phyloP scores from a whole-genome alignment of 192 early-diverging fungal genomes.

The Coemansia sp. region DNA sequence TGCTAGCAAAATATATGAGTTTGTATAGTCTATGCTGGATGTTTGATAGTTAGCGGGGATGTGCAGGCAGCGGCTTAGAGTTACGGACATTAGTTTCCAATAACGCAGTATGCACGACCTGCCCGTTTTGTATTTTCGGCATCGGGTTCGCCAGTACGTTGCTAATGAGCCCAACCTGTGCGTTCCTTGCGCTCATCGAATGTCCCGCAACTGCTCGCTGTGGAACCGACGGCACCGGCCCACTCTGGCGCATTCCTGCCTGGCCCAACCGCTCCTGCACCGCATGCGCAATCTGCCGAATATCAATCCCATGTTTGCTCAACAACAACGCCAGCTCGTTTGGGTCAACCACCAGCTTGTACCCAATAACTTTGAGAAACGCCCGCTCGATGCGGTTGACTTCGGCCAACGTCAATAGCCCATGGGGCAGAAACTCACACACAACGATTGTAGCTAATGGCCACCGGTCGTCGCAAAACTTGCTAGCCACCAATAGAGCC shows the following conservation, averaged over 20 bases:
- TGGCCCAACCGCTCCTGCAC: constrained; percentile 24
- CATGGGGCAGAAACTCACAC: constrained; percentile 41
- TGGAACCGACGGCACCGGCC: background rate
- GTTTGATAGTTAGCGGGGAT: background rate
- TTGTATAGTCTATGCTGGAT: too few species aligned
- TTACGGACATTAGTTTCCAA: background rate
- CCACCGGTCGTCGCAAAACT: constrained; percentile 53
- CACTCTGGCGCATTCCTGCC: background rate
- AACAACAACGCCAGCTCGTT: constrained; percentile 46
- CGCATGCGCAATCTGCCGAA: constrained; percentile 30
- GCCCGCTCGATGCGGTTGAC: constrained; percentile 51
- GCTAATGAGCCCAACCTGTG: background rate
- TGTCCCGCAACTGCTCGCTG: constrained; percentile 44
- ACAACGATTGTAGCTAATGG: constrained; percentile 39
- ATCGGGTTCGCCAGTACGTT: background rate
- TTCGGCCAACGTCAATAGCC: constrained; percentile 28
- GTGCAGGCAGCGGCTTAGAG: background rate
- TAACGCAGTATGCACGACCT: background rate
- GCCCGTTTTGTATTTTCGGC: background rate
- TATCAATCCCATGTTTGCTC: constrained; percentile 48
- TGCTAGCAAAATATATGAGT: too few species aligned
- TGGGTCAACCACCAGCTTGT: constrained; percentile 50
- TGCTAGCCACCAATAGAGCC: constrained; percentile 48
- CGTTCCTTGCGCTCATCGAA: constrained; percentile 31
- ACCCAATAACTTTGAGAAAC: constrained; percentile 42